A percentile compares a stretch with the other conserved stretches of the same genome.
phyloP scores from a whole-genome alignment of 148 eudicot species.

The Camellia japonica region DNA sequence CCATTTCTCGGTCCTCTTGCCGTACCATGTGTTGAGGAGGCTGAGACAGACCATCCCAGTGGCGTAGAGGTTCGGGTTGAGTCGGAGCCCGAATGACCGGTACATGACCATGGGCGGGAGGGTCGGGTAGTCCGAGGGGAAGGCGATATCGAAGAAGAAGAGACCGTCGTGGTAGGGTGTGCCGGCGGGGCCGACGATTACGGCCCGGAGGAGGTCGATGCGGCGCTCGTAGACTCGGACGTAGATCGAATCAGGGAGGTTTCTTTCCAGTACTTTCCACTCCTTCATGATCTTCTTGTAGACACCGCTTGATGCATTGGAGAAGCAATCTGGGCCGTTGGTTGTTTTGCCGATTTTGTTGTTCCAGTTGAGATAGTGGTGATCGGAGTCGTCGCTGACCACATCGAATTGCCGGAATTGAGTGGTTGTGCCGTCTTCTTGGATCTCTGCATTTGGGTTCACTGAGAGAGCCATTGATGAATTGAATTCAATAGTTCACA shows the following conservation, averaged over 20 bases:
- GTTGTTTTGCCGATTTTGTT: not conserved
- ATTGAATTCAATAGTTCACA: not conserved
- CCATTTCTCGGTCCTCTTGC: slow-evolving; percentile 49
- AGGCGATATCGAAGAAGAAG: slow-evolving; percentile 64
- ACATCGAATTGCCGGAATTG: slow-evolving; percentile 55
- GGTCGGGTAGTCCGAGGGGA: slow-evolving; percentile 63
- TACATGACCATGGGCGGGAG: slow-evolving; percentile 57
- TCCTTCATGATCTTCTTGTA: slow-evolving; percentile 62
- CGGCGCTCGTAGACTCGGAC: slow-evolving; percentile 67
- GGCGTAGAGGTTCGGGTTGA: slow-evolving; percentile 71
- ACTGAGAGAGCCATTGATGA: slow-evolving; percentile 1
- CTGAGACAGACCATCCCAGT: slow-evolving; percentile 69
- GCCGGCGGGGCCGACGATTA: slow-evolving; percentile 66
- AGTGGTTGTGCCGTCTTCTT: not conserved
- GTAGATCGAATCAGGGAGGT: slow-evolving; percentile 61
- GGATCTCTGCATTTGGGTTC: not conserved
- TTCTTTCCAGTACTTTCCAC: slow-evolving; percentile 52
- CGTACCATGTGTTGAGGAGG: slow-evolving; percentile 72
- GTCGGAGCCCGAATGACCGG: slow-evolving; percentile 49
- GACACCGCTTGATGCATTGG: not conserved
- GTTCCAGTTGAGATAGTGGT: slow-evolving; percentile 27
- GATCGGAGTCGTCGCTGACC: slow-evolving; percentile 40
- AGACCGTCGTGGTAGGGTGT: slow-evolving; percentile 86
- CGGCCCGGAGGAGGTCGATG: slow-evolving; percentile 70
- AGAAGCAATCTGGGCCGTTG: not conserved